Evolutionary conservation across 192 early-diverging fungal species (phyloP).

Genomic region (Spizellomyces punctatus): DNA sequence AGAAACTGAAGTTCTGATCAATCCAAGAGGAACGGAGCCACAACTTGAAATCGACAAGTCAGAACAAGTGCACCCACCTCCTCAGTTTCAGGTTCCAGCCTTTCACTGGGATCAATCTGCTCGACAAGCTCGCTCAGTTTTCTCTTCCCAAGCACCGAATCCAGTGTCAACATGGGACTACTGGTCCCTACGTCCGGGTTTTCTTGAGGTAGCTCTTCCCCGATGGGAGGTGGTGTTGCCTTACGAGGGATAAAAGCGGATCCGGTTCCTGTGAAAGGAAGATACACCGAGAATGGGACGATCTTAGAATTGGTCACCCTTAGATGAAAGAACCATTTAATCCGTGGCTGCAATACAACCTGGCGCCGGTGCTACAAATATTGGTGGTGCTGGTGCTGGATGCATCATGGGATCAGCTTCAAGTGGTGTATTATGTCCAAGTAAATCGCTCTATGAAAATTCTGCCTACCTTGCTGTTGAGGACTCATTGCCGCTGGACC

Average conservation of each 20-base stretch:
- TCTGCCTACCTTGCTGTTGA: no score
- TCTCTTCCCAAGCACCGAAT: slow-evolving; percentile 4
- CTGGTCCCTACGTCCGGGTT: not conserved
- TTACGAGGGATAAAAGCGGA: slow-evolving; percentile 9
- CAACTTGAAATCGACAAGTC: not conserved
- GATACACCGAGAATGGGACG: slow-evolving; percentile 11
- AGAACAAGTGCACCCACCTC: slow-evolving; percentile 11
- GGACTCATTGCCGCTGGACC: no score
- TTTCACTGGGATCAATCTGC: slow-evolving; percentile 25
- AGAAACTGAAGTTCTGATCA: slow-evolving; percentile 12
- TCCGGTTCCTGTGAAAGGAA: not conserved
- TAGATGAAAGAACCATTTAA: not conserved
- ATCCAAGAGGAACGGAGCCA: not conserved
- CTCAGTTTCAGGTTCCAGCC: slow-evolving; percentile 33
- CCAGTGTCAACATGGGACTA: not conserved
- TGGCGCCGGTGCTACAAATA: no score
- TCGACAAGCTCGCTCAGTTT: slow-evolving; percentile 26
- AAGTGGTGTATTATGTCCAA: no score
- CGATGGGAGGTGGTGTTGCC: slow-evolving; percentile 1
- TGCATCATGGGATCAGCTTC: no score
- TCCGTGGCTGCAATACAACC: no score
- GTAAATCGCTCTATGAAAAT: no score
- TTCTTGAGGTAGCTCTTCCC: not conserved
- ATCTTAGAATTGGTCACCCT: slow-evolving; percentile 7
- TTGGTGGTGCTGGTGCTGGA: no score